A percentile compares a stretch with the other conserved stretches of the same genome.
These are phyloP conservation scores for Aspergillus unguis DNA, from an alignment of 2,329 filamentous ascomycete species.

Conservation along the genomic window DNA sequence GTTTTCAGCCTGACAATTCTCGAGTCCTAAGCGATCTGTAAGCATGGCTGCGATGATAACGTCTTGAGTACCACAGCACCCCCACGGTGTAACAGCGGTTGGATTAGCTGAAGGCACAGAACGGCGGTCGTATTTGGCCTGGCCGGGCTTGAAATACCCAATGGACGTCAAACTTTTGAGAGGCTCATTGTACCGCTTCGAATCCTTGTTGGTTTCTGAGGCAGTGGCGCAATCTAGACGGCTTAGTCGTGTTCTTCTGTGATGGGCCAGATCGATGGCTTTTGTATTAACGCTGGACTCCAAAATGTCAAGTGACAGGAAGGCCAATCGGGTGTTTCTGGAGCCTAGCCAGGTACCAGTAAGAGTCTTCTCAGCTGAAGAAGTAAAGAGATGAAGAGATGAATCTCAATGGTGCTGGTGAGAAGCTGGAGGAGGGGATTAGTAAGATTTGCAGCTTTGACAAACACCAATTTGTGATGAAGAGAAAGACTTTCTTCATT, in stretches of 20 bases:
- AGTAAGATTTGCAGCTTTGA: too few species aligned
- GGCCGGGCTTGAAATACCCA: not conserved
- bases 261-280: constrained; percentile 1
- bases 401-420: too few species aligned
- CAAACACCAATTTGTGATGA: too few species aligned
- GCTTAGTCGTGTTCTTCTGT: constrained; percentile 6
- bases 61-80: not conserved
- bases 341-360: constrained; percentile 3
- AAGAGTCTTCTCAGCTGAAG: too few species aligned
- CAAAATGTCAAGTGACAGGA: too few species aligned
- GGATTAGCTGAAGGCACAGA: constrained; percentile 1
- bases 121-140: not conserved
- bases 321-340: not conserved
- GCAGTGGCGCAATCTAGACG: constrained; percentile 7
- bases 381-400: too few species aligned
- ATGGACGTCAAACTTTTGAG: not conserved
- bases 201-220: not conserved
- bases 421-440: too few species aligned
- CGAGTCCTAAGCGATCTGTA: not conserved
- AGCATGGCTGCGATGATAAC: not conserved
- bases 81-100: not conserved
- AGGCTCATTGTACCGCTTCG: not conserved
- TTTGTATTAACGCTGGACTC: too few species aligned
- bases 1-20: not conserved
- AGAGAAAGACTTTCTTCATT: too few species aligned